These are phyloP conservation scores for Madurella fahalii DNA, from an alignment of 2,329 filamentous ascomycete genomes.

Conservation along the genomic window DNA sequence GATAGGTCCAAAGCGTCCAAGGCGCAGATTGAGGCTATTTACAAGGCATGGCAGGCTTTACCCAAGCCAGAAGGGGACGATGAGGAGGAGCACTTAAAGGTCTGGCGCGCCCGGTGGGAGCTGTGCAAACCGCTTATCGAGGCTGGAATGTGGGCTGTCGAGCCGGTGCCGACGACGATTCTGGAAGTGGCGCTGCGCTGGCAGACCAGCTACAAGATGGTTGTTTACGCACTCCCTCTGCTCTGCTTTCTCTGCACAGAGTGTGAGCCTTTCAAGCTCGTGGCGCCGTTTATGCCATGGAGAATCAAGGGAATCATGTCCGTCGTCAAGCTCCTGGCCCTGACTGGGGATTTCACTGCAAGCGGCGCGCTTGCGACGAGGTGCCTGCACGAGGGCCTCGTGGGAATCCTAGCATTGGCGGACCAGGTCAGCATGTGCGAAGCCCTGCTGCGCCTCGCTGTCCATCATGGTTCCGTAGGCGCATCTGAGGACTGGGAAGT, in stretches of 20 bases:
- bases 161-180: constrained; percentile 45
- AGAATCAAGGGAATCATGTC: constrained; percentile 50
- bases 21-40: constrained; percentile 24
- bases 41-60: constrained; percentile 24
- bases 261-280: constrained; percentile 47
- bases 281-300: constrained; percentile 47
- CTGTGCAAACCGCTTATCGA: constrained; percentile 37
- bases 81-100: constrained; percentile 18
- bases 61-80: constrained; percentile 7
- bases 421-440: constrained; percentile 54
- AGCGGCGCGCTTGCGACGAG: constrained; percentile 26
- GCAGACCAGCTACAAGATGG: constrained; percentile 41
- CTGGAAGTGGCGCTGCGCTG: constrained; percentile 43
- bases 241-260: constrained; percentile 45
- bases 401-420: constrained; percentile 36
- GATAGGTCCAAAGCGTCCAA: constrained; percentile 26
- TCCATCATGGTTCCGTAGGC: constrained; percentile 39
- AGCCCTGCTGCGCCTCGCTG: constrained; percentile 47
- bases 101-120: constrained; percentile 36
- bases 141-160: constrained; percentile 43
- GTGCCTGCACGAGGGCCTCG: constrained; percentile 27
- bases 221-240: constrained; percentile 42
- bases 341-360: constrained; percentile 41
- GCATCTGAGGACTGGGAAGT: constrained; percentile 46
- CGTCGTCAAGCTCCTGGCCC: constrained; percentile 49